Percentiles rank a stretch among this genome's conserved stretches.
These are phyloP conservation scores for Tetraselmis chui DNA, from an alignment of 139 green algal genomes.

Conservation along the genomic window DNA sequence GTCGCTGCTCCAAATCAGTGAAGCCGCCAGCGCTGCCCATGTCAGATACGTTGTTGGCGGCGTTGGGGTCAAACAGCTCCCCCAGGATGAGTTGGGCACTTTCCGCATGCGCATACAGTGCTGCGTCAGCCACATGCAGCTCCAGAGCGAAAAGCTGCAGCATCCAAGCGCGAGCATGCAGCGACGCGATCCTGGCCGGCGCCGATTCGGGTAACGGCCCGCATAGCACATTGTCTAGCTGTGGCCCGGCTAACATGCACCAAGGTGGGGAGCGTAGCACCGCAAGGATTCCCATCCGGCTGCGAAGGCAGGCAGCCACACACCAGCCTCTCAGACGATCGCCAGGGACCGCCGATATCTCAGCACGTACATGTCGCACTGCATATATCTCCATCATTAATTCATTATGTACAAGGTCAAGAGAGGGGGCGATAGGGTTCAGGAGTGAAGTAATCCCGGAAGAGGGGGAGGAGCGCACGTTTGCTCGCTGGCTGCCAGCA, in stretches of 20 bases:
- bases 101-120: not conserved
- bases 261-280: not conserved
- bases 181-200: not conserved
- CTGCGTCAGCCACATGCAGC: not conserved
- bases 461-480: slow-evolving; percentile 9
- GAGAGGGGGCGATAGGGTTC: too few relatives aligned
- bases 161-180: not conserved
- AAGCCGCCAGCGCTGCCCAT: not conserved
- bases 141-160: not conserved
- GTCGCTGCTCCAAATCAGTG: not conserved
- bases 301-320: not conserved
- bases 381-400: too few relatives aligned
- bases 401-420: too few relatives aligned
- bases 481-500: slow-evolving; percentile 22
- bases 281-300: not conserved
- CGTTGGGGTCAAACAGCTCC: not conserved
- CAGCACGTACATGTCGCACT: too few relatives aligned
- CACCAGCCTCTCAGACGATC: too few relatives aligned
- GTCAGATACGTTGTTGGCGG: not conserved
- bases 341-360: too few relatives aligned
- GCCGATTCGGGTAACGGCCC: not conserved
- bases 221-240: not conserved
- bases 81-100: not conserved
- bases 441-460: too few relatives aligned
- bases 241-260: not conserved